phyloP scores from a whole-genome alignment of 1,284 basidiomycete genomes.

The Ustilago bromivora region DNA sequence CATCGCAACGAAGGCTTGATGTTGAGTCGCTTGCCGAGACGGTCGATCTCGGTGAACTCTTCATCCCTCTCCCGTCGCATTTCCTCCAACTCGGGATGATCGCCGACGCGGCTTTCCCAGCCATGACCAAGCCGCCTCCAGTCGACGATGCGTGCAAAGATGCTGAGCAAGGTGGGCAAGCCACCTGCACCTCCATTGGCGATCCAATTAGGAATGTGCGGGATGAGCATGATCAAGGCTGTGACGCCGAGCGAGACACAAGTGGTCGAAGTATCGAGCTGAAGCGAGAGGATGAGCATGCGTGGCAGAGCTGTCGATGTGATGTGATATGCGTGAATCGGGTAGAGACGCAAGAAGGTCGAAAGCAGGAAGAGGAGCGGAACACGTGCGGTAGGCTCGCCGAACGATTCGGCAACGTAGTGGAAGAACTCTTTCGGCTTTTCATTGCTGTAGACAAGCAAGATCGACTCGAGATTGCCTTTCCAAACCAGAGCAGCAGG shows the following conservation, averaged over 20 bases:
- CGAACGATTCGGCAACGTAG: conserved; percentile 59
- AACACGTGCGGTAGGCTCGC: conserved; percentile 45
- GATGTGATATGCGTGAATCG: conserved; percentile 65
- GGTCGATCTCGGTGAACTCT: conserved; percentile 54
- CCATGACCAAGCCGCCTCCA: conserved; percentile 57
- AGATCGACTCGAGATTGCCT: conserved; percentile 59
- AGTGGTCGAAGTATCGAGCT: conserved; percentile 61
- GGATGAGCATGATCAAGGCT: conserved; percentile 65
- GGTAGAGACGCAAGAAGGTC: conserved; percentile 61
- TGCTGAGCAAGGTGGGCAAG: conserved; percentile 58
- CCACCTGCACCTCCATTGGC: conserved; percentile 60
- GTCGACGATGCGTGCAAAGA: conserved; percentile 64
- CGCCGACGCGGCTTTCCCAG: conserved; percentile 55
- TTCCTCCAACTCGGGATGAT: conserved; percentile 37
- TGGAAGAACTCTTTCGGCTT: conserved; percentile 66
- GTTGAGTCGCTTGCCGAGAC: conserved; percentile 58
- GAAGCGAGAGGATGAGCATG: conserved; percentile 55
- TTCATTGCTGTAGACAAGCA: conserved; percentile 57
- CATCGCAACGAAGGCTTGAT: conserved; percentile 52
- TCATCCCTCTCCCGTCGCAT: conserved; percentile 55
- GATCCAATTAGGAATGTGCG: conserved; percentile 66
- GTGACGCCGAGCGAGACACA: conserved; percentile 58
- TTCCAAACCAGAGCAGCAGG: conserved; percentile 50
- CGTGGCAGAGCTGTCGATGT: conserved; percentile 59
- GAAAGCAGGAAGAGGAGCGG: conserved; percentile 63